Evolutionary conservation across 2,329 filamentous ascomycete species (phyloP), one percentile per base, ranked within the genome.

Genomic region (Clathrospora elynae): DNA sequence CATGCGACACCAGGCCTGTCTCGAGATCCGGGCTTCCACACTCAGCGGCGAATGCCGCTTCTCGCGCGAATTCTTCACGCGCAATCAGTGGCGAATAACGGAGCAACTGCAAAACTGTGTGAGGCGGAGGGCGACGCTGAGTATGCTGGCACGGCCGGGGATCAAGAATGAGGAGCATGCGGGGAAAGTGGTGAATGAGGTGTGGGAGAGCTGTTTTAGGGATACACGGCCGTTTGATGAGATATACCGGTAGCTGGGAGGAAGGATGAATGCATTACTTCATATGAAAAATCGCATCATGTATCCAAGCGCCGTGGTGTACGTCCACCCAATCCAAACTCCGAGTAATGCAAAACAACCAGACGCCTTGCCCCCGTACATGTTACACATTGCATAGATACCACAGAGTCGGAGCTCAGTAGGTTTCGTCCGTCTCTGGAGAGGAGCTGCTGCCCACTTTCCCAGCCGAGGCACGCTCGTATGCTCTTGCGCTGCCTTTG

Each of bases 151-250:
- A 22, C 79, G 93, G 49, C 90, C 90, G 11, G 78, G 80, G 32
- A 93, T 91, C 66, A 88, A 88, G 69, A 88, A 95, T 70, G 85
- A 95, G 60, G 84, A 85, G 10, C 88, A 97, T 57, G 93, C 93
- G 3, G 81, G 83, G 36, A 89, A 87, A 73, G 85, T 95, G 17
- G 90, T 99, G 44, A 93, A 97, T 71, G 86, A 95, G 71, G 93
- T 99, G n/a, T 99, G 92, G 90, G 91, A 96, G 57, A 96, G 90
- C 61, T 99, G 93, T 71, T 99, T 95, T 69, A 77, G 82, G 36
- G 93, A 99, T 72, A 97, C 92, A 3, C 79, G 93, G 63, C 93
- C 93, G 2, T 99, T 99, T 72, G 90, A 97, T 70, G 92, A 97
- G 69, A 90, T 99, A 38, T 99, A 96, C 71, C 85, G 89, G 69